phyloP scores from a whole-genome alignment of 192 early-diverging fungal species.

The Anaeromyces robustus region DNA sequence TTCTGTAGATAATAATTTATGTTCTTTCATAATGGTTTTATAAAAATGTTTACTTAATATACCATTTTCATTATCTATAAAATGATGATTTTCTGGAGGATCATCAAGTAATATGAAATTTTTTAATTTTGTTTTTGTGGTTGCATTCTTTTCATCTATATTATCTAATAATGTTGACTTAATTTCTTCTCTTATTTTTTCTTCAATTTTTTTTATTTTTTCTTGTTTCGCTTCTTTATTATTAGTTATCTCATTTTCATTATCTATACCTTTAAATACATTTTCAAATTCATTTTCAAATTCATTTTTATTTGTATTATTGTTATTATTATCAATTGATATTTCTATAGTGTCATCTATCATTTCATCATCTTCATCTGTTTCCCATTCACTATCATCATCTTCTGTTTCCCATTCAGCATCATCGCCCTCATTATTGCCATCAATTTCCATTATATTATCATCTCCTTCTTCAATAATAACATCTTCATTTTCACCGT shows the following conservation, averaged over 20 bases:
- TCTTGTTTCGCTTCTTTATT: conserved; percentile 12
- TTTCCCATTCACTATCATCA: neutral
- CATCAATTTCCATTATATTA: conserved; percentile 16
- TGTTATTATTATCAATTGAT: conserved; percentile 5
- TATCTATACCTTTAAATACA: too few species aligned
- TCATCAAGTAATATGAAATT: conserved; percentile 13
- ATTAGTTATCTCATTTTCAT: too few species aligned
- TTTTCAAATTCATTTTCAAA: too few species aligned
- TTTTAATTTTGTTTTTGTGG: conserved; percentile 6
- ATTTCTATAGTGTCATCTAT: conserved; percentile 8
- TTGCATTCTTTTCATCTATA: too few species aligned
- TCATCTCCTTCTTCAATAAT: conserved; percentile 10
- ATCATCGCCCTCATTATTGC: too few species aligned
- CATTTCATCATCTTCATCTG: neutral
- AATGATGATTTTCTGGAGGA: conserved; percentile 16
- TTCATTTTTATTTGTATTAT: conserved; percentile 8
- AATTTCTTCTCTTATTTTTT: neutral
- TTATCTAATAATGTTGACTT: neutral
- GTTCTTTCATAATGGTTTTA: conserved; percentile 19
- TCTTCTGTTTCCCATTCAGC: conserved; percentile 14
- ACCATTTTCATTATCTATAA: conserved; percentile 3
- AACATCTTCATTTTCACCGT: conserved; percentile 4
- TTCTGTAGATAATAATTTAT: conserved; percentile 21
- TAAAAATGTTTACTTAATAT: conserved; percentile 9
- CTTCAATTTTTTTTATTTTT: conserved; percentile 11